Evolutionary conservation across 257 asterid species (phyloP).

Genomic region (Paraleonurus japonicus): DNA sequence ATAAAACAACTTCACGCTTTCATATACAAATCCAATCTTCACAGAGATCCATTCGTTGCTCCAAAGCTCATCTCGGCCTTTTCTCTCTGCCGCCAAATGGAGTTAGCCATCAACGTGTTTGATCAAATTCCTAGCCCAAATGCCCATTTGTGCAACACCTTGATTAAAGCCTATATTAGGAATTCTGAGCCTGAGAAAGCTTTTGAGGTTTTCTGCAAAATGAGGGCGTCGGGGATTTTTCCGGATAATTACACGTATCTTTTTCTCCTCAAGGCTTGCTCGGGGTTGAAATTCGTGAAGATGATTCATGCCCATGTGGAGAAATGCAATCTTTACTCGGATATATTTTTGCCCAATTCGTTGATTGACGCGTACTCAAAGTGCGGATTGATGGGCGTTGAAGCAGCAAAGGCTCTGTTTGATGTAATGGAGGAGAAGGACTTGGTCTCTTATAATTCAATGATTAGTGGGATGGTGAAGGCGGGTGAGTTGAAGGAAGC

Average conservation of each 20-base stretch:
- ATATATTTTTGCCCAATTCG: conserved; percentile 58
- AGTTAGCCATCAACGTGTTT: conserved; percentile 50
- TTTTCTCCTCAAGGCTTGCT: conserved; percentile 59
- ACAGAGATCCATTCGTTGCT: conserved; percentile 51
- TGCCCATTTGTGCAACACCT: conserved; percentile 47
- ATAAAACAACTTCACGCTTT: conserved; percentile 63
- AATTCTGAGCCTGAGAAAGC: conserved; percentile 52
- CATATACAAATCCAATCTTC: conserved; percentile 66
- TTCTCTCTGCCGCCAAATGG: conserved; percentile 53
- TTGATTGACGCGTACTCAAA: conserved; percentile 67
- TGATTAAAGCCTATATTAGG: conserved; percentile 48
- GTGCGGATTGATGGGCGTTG: conserved; percentile 54
- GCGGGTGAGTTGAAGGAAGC: conserved; percentile 44
- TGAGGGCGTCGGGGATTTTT: conserved; percentile 47
- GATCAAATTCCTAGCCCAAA: conserved; percentile 49
- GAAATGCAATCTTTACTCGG: conserved; percentile 50
- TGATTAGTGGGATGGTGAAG: conserved; percentile 56
- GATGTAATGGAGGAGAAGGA: conserved; percentile 52
- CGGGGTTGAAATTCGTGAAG: conserved; percentile 41
- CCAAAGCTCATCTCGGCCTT: conserved; percentile 67
- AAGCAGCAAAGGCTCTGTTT: conserved; percentile 48
- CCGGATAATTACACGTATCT: conserved; percentile 68
- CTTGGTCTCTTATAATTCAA: conserved; percentile 62
- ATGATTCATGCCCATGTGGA: conserved; percentile 64
- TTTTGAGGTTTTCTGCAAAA: conserved; percentile 43